Percentiles rank a stretch among this genome's conserved stretches.
Evolutionary conservation across 805 yeast genomes (phyloP).

Genomic region (Wickerhamiella nectarea): DNA sequence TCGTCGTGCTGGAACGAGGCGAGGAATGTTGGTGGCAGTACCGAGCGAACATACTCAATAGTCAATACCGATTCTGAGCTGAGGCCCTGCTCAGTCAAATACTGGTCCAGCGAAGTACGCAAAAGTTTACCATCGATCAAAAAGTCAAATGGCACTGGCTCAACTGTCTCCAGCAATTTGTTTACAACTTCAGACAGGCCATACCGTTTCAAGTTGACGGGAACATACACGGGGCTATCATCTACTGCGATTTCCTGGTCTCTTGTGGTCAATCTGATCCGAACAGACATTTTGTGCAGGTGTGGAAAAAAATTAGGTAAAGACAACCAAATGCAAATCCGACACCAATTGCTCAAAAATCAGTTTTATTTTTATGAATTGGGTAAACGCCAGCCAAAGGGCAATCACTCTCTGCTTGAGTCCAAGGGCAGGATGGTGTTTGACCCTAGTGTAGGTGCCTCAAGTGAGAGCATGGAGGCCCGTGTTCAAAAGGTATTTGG

Average conservation of each 20-base stretch:
- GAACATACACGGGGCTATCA: slow-evolving; percentile 78
- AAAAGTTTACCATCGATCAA: slow-evolving; percentile 72
- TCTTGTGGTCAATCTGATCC: slow-evolving; percentile 60
- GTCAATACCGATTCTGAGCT: slow-evolving; percentile 68
- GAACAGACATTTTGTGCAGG: slow-evolving; percentile 10
- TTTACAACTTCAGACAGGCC: slow-evolving; percentile 93
- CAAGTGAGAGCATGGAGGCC: slow-evolving; percentile 16
- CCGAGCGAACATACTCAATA: slow-evolving; percentile 82
- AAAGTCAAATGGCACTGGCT: slow-evolving; percentile 83
- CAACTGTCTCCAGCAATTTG: slow-evolving; percentile 51
- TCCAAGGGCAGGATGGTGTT: slow-evolving; percentile 11
- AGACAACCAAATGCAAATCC: background rate
- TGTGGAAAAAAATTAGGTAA: slow-evolving; percentile 7
- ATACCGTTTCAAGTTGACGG: slow-evolving; percentile 70
- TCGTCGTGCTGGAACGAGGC: slow-evolving; percentile 86
- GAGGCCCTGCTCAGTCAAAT: slow-evolving; percentile 59
- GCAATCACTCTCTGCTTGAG: background rate
- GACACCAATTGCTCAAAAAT: slow-evolving; percentile 9
- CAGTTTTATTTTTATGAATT: slow-evolving; percentile 16
- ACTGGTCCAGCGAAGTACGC: slow-evolving; percentile 66
- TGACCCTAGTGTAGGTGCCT: slow-evolving; percentile 14
- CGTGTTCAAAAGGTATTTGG: slow-evolving; percentile 25
- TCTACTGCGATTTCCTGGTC: slow-evolving; percentile 61
- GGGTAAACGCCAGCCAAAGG: slow-evolving; percentile 8
- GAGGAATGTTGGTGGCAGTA: slow-evolving; percentile 84